A percentile compares a stretch with the other conserved stretches of the same genome.
phyloP scores from a whole-genome alignment of 495 filamentous ascomycete genomes.

The Podospora appendiculata region DNA sequence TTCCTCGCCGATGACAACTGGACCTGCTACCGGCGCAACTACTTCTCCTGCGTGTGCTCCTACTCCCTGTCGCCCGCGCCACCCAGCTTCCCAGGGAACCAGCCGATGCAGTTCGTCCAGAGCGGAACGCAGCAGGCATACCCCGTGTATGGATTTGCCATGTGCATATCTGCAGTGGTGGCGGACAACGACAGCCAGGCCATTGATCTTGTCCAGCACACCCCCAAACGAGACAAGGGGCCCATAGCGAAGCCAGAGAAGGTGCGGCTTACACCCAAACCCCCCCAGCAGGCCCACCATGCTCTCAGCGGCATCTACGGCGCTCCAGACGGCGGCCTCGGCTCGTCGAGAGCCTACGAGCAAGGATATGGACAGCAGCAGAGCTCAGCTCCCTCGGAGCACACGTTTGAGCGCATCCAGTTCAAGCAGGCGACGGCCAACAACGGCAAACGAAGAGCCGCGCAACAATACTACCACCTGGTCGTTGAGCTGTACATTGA shows the following conservation, averaged over 20 bases:
- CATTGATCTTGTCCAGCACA: conserved; percentile 89
- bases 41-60: conserved; percentile 82
- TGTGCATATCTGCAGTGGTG: conserved; percentile 83
- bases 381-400: conserved; percentile 42
- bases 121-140: conserved; percentile 30
- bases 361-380: conserved; percentile 29
- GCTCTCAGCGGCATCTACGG: conserved; percentile 27
- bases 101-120: conserved; percentile 31
- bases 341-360: conserved; percentile 31
- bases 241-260: conserved; percentile 72
- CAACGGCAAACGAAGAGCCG: conserved; percentile 86
- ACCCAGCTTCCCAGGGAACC: conserved; percentile 25
- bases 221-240: conserved; percentile 90
- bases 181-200: conserved; percentile 68
- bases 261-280: conserved; percentile 59
- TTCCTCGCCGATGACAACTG: conserved; percentile 80
- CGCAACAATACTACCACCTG: conserved; percentile 91
- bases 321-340: conserved; percentile 28
- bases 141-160: conserved; percentile 61
- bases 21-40: conserved; percentile 95
- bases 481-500: conserved; percentile 86
- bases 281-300: conserved; percentile 41
- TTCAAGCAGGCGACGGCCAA: conserved; percentile 96
- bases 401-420: conserved; percentile 88
- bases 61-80: conserved; percentile 55